phyloP scores from a whole-genome alignment of 2,329 filamentous ascomycete genomes.

The Pseudogymnoascus sp. region DNA sequence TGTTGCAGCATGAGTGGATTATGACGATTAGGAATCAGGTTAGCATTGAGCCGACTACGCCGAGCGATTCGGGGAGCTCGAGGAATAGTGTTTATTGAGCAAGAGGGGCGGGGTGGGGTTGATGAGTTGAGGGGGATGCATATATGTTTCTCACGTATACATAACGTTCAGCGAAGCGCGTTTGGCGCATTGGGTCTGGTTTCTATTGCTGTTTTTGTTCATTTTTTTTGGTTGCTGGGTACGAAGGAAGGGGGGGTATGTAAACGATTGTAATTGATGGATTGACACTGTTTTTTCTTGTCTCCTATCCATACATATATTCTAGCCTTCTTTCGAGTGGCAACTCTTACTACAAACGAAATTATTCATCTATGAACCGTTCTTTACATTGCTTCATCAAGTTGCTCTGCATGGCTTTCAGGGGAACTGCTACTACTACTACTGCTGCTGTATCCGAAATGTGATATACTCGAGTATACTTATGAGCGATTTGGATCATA shows the following conservation, averaged over 20 bases:
- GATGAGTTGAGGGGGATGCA: neutral
- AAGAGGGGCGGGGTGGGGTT: neutral
- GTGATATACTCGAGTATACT: neutral
- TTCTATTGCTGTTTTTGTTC: neutral
- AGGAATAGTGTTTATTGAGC: neutral
- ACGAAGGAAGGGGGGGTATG: neutral
- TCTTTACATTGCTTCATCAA: neutral
- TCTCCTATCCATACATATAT: neutral
- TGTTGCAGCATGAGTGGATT: constrained; percentile 92
- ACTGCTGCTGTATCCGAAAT: neutral
- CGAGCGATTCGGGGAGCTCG: constrained; percentile 40
- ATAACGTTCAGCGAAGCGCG: constrained; percentile 7
- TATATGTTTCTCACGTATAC: neutral
- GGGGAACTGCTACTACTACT: neutral
- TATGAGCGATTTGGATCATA: neutral
- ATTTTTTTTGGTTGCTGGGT: neutral
- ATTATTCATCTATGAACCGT: neutral
- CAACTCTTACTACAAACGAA: neutral
- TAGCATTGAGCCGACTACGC: constrained; percentile 52
- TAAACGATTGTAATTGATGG: constrained; percentile 5
- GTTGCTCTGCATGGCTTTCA: neutral
- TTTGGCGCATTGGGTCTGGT: neutral
- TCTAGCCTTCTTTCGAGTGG: neutral
- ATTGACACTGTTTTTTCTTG: neutral
- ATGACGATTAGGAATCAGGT: constrained; percentile 57